Evolutionary conservation across 2,329 filamentous ascomycete genomes (phyloP).

Genomic region (Westerdykella ornata): DNA sequence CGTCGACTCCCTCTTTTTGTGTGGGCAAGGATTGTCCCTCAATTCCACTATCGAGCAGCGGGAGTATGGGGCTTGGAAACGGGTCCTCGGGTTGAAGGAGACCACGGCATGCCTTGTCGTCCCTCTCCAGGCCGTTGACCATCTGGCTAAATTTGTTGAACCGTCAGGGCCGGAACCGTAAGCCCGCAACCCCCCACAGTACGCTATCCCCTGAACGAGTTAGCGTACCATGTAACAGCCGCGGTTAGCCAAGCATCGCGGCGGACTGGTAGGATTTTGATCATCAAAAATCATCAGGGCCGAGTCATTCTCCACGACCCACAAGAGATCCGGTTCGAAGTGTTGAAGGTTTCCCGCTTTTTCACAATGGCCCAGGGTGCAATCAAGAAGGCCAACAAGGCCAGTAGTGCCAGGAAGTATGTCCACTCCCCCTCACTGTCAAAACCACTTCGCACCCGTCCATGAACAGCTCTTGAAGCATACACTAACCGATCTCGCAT

Average conservation of each 20-base stretch:
- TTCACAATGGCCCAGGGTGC: conserved; percentile 43
- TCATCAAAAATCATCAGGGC: too few relatives aligned
- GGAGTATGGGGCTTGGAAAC: conserved; percentile 15
- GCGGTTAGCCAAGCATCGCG: conserved; percentile 1
- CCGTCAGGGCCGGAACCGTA: too few relatives aligned
- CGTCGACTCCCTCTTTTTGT: not conserved
- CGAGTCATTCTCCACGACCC: too few relatives aligned
- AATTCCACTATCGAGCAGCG: not conserved
- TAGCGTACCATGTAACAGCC: not conserved
- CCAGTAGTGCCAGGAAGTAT: conserved; percentile 37
- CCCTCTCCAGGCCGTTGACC: not conserved
- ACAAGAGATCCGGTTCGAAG: too few relatives aligned
- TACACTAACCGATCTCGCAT: conserved; percentile 5
- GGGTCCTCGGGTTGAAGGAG: conserved; percentile 23
- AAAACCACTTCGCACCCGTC: not conserved
- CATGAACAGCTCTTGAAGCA: conserved; percentile 1
- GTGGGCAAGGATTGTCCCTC: not conserved
- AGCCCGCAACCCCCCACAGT: conserved; percentile 1
- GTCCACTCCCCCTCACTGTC: conserved; percentile 6
- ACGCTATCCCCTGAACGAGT: not conserved
- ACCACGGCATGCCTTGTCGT: not conserved
- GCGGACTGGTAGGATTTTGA: not conserved
- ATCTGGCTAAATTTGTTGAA: not conserved
- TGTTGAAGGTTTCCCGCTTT: too few relatives aligned
- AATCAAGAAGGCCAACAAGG: conserved; percentile 41